A percentile compares a stretch with the other conserved stretches of the same genome.
phyloP scores from a whole-genome alignment of 1,139 yeast species.

The Debaryomyces singareniensis region DNA sequence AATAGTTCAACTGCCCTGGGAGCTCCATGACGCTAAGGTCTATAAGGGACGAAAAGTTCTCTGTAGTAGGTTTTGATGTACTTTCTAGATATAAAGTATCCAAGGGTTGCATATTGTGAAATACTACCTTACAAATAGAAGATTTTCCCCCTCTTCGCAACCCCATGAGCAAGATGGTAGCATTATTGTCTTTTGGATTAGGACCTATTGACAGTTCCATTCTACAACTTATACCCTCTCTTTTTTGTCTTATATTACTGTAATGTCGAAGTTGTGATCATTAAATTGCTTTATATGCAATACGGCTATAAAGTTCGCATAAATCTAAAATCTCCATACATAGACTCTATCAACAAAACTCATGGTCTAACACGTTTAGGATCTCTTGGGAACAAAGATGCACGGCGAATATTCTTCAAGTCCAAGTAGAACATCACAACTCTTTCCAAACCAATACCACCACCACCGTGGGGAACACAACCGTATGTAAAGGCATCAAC shows the following conservation, averaged over 20 bases:
- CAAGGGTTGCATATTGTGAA: slow-evolving; percentile 93
- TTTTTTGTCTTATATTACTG: neutral
- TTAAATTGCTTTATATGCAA: too few relatives aligned
- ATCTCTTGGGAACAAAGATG: slow-evolving; percentile 97
- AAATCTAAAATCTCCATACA: too few relatives aligned
- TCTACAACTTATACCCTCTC: too few relatives aligned
- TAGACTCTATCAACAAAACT: too few relatives aligned
- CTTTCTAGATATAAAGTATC: slow-evolving; percentile 88
- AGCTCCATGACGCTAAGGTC: slow-evolving; percentile 91
- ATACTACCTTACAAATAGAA: slow-evolving; percentile 89
- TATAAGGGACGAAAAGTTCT: slow-evolving; percentile 69
- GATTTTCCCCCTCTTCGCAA: slow-evolving; percentile 78
- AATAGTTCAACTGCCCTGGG: slow-evolving; percentile 89
- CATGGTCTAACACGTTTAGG: slow-evolving; percentile 90
- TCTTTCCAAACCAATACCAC: slow-evolving; percentile 98
- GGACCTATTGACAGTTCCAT: slow-evolving; percentile 7
- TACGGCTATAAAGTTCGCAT: too few relatives aligned
- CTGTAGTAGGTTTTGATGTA: slow-evolving; percentile 82
- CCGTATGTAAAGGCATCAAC: slow-evolving; percentile 90
- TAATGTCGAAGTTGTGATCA: neutral
- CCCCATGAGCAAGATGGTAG: slow-evolving; percentile 81
- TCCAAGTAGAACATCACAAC: slow-evolving; percentile 97
- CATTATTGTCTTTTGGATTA: slow-evolving; percentile 49
- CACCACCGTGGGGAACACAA: slow-evolving; percentile 99
- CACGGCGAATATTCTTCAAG: slow-evolving; percentile 94